phyloP scores from a whole-genome alignment of 257 asterid genomes.

The Solanum sparsipilum region DNA sequence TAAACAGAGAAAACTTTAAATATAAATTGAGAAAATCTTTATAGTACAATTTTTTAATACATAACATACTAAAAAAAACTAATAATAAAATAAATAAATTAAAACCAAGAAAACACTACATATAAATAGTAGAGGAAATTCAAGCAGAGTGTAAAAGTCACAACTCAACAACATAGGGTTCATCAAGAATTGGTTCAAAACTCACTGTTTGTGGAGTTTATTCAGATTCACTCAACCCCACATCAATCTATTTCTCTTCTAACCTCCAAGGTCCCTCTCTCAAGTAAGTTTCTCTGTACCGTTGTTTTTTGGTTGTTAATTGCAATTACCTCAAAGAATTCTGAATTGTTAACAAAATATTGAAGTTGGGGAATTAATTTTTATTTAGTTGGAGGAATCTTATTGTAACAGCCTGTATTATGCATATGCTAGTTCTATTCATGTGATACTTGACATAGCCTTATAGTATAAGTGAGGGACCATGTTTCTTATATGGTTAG shows the following conservation, averaged over 20 bases:
- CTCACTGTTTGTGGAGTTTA: background rate
- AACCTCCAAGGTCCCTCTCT: constrained; percentile 22
- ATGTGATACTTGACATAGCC: no score
- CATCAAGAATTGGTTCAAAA: background rate
- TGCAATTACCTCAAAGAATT: background rate
- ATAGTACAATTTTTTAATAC: no score
- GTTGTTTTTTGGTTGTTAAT: background rate
- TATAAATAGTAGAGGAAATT: no score
- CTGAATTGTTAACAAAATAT: background rate
- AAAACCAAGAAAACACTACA: no score
- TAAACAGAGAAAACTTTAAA: no score
- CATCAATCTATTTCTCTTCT: constrained; percentile 42
- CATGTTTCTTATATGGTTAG: no score
- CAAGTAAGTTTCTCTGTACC: constrained; percentile 21
- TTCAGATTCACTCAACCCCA: constrained; percentile 10
- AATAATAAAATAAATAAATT: no score
- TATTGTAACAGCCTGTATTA: background rate
- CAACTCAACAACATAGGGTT: background rate
- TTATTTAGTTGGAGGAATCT: background rate
- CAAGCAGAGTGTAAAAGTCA: no score
- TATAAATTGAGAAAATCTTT: no score
- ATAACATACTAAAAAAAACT: no score
- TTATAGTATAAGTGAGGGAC: no score
- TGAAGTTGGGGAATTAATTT: background rate
- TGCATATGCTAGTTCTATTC: no score